Conservation (phyloP, 129 eudicot species). For the Oenanthe sinensis region DNA sequence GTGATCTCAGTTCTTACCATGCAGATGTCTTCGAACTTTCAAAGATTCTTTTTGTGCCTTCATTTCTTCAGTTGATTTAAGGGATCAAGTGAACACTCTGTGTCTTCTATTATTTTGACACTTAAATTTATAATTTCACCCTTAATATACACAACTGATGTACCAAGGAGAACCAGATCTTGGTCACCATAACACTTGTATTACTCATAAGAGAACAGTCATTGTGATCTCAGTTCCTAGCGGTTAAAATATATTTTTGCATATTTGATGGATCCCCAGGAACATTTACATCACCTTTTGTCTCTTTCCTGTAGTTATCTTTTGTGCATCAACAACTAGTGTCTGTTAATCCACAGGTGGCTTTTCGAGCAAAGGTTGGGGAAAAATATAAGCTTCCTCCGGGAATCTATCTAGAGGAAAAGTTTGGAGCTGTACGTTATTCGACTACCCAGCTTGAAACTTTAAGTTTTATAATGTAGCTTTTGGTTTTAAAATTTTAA, state of each 20-base stretch:
- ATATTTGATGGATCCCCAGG: not conserved
- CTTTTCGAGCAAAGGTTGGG: not conserved
- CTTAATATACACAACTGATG: too few species aligned
- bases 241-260: not conserved
- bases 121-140: too few species aligned
- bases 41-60: too few species aligned
- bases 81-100: too few species aligned
- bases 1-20: too few species aligned
- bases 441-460: too few species aligned
- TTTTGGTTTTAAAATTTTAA: too few species aligned
- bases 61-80: too few species aligned
- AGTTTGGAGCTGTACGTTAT: not conserved
- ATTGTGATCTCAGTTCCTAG: not conserved
- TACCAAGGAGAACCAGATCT: not conserved
- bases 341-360: not conserved
- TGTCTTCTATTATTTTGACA: not conserved
- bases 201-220: not conserved
- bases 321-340: too few species aligned
- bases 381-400: not conserved
- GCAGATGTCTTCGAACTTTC: too few species aligned
- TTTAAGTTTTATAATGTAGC: too few species aligned
- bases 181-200: not conserved
- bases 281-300: not conserved
- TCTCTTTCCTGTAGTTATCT: not conserved
- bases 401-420: not conserved